phyloP scores from a whole-genome alignment of 257 asterid genomes.

The Prunella vulgaris region DNA sequence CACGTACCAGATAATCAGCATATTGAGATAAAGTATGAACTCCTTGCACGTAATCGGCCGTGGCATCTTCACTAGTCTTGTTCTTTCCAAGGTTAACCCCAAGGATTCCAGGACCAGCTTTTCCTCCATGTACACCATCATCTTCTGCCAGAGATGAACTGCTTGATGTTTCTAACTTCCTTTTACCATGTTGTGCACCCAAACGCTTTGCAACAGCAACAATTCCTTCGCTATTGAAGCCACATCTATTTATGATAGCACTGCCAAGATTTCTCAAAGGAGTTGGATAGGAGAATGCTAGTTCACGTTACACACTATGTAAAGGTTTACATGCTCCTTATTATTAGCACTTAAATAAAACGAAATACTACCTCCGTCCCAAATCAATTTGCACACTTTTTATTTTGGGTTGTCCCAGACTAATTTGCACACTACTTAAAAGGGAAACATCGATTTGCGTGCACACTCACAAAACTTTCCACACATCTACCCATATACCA shows the following conservation, averaged over 20 bases:
- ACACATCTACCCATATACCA: too few species aligned
- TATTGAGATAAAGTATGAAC: constrained; percentile 96
- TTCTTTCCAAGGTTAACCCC: constrained; percentile 98
- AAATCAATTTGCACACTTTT: too few species aligned
- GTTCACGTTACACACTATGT: neutral
- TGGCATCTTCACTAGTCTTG: constrained; percentile 95
- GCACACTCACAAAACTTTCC: too few species aligned
- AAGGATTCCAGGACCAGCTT: constrained; percentile 97
- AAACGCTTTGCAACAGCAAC: constrained; percentile 93
- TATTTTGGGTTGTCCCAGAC: too few species aligned
- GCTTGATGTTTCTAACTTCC: constrained; percentile 82
- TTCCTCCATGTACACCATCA: constrained; percentile 85
- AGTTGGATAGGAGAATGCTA: neutral
- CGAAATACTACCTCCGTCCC: too few species aligned
- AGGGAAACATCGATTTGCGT: too few species aligned
- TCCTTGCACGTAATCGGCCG: constrained; percentile 97
- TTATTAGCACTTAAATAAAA: neutral
- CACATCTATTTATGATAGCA: constrained; percentile 92
- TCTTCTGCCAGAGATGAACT: constrained; percentile 61
- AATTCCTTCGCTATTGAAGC: constrained; percentile 98
- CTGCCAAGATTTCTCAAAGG: constrained; percentile 42
- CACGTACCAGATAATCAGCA: constrained; percentile 92
- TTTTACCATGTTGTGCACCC: constrained; percentile 97
- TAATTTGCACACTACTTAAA: too few species aligned
- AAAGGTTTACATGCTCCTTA: neutral